Conservation (phyloP, 768 basidiomycete species). For the Naganishia vishniacii region DNA sequence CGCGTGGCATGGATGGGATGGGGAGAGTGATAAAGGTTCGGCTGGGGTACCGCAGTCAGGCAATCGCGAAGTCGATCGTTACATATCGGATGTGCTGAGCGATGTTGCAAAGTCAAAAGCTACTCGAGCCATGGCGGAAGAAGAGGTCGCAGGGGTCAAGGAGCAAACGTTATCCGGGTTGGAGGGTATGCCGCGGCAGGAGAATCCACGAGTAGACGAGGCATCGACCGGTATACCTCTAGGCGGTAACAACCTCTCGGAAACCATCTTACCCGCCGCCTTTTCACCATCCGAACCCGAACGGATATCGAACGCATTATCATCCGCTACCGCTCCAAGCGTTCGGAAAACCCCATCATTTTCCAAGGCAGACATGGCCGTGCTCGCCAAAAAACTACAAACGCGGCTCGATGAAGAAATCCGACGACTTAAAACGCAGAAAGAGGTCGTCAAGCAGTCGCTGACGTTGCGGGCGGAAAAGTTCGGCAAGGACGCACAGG, state of each 20-base stretch:
- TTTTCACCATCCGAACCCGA: no score
- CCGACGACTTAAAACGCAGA: constrained; percentile 4
- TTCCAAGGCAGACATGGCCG: background rate
- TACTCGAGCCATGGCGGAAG: background rate
- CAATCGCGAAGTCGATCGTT: constrained; percentile 1
- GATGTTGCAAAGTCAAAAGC: constrained; percentile 11
- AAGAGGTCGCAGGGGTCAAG: background rate
- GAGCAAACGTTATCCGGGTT: background rate
- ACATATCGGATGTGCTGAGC: constrained; percentile 14
- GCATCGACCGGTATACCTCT: no score
- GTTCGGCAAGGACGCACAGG: constrained; percentile 10
- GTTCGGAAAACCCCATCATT: background rate
- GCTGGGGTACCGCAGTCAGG: background rate
- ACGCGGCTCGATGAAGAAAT: constrained; percentile 18
- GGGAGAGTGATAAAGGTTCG: constrained; percentile 4
- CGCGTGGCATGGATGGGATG: constrained; percentile 24
- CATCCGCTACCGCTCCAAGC: background rate
- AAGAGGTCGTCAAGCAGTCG: constrained; percentile 5
- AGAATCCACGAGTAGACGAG: no score
- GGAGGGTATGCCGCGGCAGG: background rate
- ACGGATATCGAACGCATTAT: no score
- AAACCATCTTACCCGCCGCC: no score
- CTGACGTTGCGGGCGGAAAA: constrained; percentile 10
- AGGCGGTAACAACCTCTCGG: no score
- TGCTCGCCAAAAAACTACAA: constrained; percentile 15